Percentiles rank a stretch among this genome's conserved stretches.
Conservation (phyloP, 306 rosid species). For the Oxytropis ochrocephala region DNA sequence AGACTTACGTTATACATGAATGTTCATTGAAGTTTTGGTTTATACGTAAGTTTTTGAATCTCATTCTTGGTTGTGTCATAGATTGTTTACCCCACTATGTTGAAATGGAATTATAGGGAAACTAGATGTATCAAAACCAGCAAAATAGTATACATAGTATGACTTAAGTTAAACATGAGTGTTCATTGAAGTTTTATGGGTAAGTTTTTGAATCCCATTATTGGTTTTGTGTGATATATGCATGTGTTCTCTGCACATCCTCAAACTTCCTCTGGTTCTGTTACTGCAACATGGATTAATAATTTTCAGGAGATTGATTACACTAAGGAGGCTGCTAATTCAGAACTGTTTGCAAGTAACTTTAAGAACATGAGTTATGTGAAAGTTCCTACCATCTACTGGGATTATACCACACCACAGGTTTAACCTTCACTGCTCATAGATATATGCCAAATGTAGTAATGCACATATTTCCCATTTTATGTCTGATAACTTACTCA, state of each 20-base stretch:
- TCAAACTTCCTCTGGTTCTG: not conserved
- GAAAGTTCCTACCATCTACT: slow-evolving; percentile 74
- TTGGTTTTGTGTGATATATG: slow-evolving; percentile 14
- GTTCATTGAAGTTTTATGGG: not conserved
- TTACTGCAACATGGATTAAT: slow-evolving; percentile 18
- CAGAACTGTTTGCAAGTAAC: slow-evolving; percentile 82
- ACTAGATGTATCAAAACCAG: not conserved
- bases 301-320: slow-evolving; percentile 94
- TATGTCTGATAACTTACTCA: not conserved
- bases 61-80: slow-evolving; percentile 8
- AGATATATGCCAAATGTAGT: slow-evolving; percentile 10
- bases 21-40: not conserved
- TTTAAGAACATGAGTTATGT: slow-evolving; percentile 80
- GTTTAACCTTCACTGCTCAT: slow-evolving; percentile 31
- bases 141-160: not conserved
- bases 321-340: slow-evolving; percentile 94
- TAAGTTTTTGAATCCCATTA: not conserved
- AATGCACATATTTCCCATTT: not conserved
- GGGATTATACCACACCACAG: slow-evolving; percentile 98
- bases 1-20: not conserved
- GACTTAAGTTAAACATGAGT: not conserved
- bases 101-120: not conserved
- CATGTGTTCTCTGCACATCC: not conserved
- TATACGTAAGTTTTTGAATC: not conserved
- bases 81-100: not conserved